Evolutionary conservation across 495 filamentous ascomycete genomes (phyloP), one percentile per base, ranked within the genome.

Genomic region (Cetradonia linearis): DNA sequence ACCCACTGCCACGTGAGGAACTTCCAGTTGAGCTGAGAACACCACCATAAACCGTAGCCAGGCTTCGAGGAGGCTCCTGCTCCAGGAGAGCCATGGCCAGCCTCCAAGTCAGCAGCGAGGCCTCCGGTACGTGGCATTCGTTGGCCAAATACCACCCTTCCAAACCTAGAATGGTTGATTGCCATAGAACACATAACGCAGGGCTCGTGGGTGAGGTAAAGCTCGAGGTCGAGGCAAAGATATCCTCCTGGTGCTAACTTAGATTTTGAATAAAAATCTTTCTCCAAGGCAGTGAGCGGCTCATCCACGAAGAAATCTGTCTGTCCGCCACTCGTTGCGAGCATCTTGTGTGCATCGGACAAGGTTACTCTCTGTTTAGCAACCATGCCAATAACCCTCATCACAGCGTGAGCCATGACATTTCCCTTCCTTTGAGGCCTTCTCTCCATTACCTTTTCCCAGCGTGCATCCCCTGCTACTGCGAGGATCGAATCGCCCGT

Each of bases 181-280:
- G 89, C 94, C 92, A 97, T 97, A 10, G 86, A 88, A 72, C 93
- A 98, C 83, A 94, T 95, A 34, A 93, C 77, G 65, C 93, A 98
- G 4, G 93, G 93, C 71, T 98, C 93, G 68, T 96, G 91, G 2
- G 90, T 92, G 36, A 92, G 71, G 70, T 95, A 96, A 34, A 98
- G 78, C 65, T 96, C 90, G 2, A 97, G 80, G 54, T 88, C 86
- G 56, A 91, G 86, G 71, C 92, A 97, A 36, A 98, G 83, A 71
- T 98, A 98, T n/a, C 92, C 92, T 62, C 86, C 84, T 28, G 66
- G 31, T 54, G 28, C 55, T 11, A 68, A n/a, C 25, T 38, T 16
- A 14, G 53, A 54, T 49, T 25, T 46, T 13, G 64, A 34, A 67
- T 74, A 79, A 56, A 60, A 57, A 20, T 23, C 67, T 46, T 23